A percentile compares a stretch with the other conserved stretches of the same genome.
Evolutionary conservation across 768 basidiomycete species (phyloP).

Genomic region (Mycena pura): DNA sequence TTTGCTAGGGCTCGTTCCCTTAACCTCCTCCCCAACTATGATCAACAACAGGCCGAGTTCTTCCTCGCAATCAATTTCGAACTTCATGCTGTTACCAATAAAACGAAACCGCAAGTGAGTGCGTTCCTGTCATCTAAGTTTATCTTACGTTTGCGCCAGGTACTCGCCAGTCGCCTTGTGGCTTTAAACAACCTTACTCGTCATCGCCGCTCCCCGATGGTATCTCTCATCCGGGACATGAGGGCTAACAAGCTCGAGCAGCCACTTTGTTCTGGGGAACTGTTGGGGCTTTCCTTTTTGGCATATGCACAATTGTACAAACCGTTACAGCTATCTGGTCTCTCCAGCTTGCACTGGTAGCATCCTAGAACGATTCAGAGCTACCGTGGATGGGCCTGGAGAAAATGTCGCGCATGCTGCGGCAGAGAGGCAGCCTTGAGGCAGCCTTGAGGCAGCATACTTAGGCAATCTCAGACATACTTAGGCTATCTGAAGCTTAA

Average conservation of each 20-base stretch:
- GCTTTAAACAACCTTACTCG: neutral
- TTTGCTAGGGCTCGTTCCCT: neutral
- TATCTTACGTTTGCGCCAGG: neutral
- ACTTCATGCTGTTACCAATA: neutral
- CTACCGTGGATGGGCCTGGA: no score
- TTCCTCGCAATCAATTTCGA: neutral
- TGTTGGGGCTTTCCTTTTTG: neutral
- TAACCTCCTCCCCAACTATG: neutral
- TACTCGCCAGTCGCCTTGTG: neutral
- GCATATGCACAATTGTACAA: slow-evolving; percentile 6
- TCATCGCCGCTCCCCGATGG: neutral
- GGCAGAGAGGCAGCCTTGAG: no score
- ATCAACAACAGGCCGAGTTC: neutral
- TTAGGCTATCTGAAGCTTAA: no score
- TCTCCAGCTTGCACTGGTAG: slow-evolving; percentile 5
- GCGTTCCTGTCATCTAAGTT: neutral
- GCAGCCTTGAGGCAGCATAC: no score
- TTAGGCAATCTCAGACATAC: no score
- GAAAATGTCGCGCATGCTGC: no score
- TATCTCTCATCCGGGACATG: neutral
- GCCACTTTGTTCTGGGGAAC: slow-evolving; percentile 5
- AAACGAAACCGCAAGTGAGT: neutral
- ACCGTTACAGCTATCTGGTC: neutral
- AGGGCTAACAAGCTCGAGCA: neutral
- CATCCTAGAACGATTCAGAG: no score